Percentiles rank a stretch among this genome's conserved stretches.
Evolutionary conservation across 1,284 basidiomycete species (phyloP).

Genomic region (Coniophora puteana): DNA sequence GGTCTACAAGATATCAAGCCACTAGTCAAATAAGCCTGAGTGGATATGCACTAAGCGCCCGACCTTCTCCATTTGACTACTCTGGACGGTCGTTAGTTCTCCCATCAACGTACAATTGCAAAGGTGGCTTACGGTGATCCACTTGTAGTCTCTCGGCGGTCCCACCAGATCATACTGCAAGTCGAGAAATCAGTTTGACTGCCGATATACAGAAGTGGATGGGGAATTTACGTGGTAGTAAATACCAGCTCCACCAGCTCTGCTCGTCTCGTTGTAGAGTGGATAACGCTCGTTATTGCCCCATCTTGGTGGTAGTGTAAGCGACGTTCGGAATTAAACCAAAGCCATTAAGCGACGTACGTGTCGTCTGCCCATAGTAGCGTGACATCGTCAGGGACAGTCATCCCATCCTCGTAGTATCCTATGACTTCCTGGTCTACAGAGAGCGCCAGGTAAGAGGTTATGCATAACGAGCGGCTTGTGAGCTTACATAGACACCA

Average conservation of each 20-base stretch:
- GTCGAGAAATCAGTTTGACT: background rate
- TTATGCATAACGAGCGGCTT: background rate
- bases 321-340: background rate
- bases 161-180: slow-evolving; percentile 48
- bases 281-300: slow-evolving; percentile 61
- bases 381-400: slow-evolving; percentile 52
- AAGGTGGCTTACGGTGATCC: slow-evolving; percentile 44
- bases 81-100: slow-evolving; percentile 24
- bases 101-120: background rate
- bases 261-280: slow-evolving; percentile 43
- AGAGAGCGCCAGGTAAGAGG: background rate
- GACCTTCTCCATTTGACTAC: slow-evolving; percentile 44
- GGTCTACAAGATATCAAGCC: slow-evolving; percentile 39
- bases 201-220: background rate
- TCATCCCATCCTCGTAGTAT: slow-evolving; percentile 61
- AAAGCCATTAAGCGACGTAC: slow-evolving; percentile 29
- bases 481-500: slow-evolving; percentile 55
- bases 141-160: slow-evolving; percentile 55
- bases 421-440: slow-evolving; percentile 64
- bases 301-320: slow-evolving; percentile 34
- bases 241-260: slow-evolving; percentile 62
- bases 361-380: slow-evolving; percentile 63
- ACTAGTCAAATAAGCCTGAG: slow-evolving; percentile 9
- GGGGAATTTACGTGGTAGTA: slow-evolving; percentile 60
- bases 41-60: background rate